These are phyloP conservation scores for Funneliformis caledonium DNA, from an alignment of 371 early-diverging fungal species.

Conservation along the genomic window DNA sequence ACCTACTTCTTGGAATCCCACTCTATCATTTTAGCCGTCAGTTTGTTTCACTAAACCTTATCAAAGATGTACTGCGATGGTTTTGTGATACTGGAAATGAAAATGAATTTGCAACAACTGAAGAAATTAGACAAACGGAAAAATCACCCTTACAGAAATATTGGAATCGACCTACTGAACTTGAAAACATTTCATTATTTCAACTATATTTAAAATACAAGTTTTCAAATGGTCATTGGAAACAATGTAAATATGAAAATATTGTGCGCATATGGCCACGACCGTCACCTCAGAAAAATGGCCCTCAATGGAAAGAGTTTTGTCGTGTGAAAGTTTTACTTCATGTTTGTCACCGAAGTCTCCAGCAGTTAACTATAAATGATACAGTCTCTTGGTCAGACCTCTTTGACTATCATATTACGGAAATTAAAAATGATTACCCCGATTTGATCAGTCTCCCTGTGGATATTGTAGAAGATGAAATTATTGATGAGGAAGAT, in stretches of 20 bases:
- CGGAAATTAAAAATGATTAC: background rate
- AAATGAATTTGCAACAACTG: background rate
- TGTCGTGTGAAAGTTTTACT: too few relatives aligned
- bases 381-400: too few relatives aligned
- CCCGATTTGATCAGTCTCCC: background rate
- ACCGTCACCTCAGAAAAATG: background rate
- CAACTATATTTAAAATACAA: background rate
- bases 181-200: constrained; percentile 6
- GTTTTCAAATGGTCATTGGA: background rate
- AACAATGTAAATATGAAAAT: background rate
- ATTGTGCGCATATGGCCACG: background rate
- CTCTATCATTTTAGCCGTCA: too few relatives aligned
- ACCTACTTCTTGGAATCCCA: too few relatives aligned
- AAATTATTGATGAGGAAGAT: background rate
- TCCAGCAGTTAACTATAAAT: too few relatives aligned
- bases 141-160: background rate
- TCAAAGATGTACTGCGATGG: too few relatives aligned
- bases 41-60: too few relatives aligned
- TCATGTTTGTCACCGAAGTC: background rate
- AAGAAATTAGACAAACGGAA: background rate
- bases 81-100: background rate
- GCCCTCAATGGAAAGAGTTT: too few relatives aligned
- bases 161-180: too few relatives aligned
- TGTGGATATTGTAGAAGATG: background rate
- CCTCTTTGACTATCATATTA: too few relatives aligned